Base-by-base conservation (phyloP, 176 grass and related monocot species). In the Chrysopogon serrulatus region DNA sequence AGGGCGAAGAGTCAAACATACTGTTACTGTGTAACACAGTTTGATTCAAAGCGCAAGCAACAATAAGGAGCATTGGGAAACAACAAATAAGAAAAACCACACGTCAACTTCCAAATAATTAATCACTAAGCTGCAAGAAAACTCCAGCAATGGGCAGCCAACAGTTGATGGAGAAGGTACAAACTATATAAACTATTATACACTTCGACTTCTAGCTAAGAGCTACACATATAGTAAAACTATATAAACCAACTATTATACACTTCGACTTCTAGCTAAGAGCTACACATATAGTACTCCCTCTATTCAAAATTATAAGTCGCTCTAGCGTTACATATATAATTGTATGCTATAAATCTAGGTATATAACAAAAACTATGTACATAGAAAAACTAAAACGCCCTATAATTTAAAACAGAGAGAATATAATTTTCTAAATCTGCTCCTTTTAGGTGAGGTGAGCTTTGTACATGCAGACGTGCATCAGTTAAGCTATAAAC, bases 61-160 rank as follows among this genome's bases (percentile, higher is more conserved):
- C 62, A 36, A 54, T 40, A 31, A 84, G 37, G 66, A 23, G 43
- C 51, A 42, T 34, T 13, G 2, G 37, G 45, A 13, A 42, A 32
- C 26, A 85, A 6, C 2, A 77, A 69, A 35, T 12, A 57, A n/a
- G n/a, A 78, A 17, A 34, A 65, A 71, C 13, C 49, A 45, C 64
- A 34, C 60, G 10, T 10, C 49, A 71, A 78, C 11, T 44, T 70
- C 60, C 21, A n/a, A n/a, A n/a, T 71, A 48, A n/a, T 14, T 27
- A 28, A 69, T 5, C 48, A 85, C 10, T 28, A 37, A 71, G 40
- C 27, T 21, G 74, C 74, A 85, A 79, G 75, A 62, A 85, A 85
- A 27, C 49, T 60, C 30, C 65, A 48, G 53, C 39, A 36, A 85
- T 85, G 62, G 39, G 83, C 49, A 75, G 47, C 30, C 17, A 35